phyloP scores from a whole-genome alignment of 2,329 filamentous ascomycete genomes.

The Colletotrichum sidae region DNA sequence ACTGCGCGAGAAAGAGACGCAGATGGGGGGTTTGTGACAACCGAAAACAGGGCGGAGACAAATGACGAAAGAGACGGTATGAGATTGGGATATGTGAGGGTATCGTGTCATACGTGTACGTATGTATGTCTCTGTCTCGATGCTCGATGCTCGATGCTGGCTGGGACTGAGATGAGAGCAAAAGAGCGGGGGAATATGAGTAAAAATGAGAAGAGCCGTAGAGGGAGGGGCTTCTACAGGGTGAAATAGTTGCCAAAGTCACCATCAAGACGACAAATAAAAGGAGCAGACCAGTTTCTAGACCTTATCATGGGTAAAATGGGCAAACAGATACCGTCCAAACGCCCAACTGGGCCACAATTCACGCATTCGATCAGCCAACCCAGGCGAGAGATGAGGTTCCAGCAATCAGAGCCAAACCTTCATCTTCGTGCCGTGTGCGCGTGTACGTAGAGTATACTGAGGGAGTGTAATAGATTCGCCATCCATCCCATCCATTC shows the following conservation, averaged over 20 bases:
- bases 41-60: not conserved
- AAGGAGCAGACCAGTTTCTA: too few relatives aligned
- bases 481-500: too few relatives aligned
- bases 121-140: conserved; percentile 2
- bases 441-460: not conserved
- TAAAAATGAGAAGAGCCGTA: conserved; percentile 4
- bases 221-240: conserved; percentile 10
- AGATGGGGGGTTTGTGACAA: conserved; percentile 21
- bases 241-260: conserved; percentile 17
- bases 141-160: conserved; percentile 2
- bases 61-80: conserved; percentile 18
- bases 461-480: too few relatives aligned
- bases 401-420: conserved; percentile 15
- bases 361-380: not conserved
- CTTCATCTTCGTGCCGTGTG: conserved; percentile 1
- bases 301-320: not conserved
- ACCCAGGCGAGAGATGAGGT: not conserved
- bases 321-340: conserved; percentile 4
- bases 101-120: not conserved
- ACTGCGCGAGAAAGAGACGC: not conserved
- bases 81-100: conserved; percentile 3
- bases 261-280: too few relatives aligned
- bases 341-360: conserved; percentile 4
- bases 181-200: conserved; percentile 23
- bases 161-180: conserved; percentile 26